Evolutionary conservation across 1,139 yeast genomes (phyloP).

Genomic region (Magnusiomyces fungicola): DNA sequence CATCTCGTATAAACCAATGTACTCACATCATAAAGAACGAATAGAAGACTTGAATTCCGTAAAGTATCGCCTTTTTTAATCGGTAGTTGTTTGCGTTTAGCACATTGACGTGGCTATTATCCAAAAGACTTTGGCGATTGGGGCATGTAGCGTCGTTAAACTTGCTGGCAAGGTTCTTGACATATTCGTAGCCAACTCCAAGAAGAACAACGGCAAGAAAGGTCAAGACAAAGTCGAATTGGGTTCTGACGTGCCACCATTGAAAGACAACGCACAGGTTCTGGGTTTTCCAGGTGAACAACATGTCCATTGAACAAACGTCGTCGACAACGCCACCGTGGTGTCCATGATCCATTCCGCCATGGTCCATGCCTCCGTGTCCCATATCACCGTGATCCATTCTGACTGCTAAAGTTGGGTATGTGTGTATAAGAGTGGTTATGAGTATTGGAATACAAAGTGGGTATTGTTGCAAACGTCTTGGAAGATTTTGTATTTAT

Average conservation of each 20-base stretch:
- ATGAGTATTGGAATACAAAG: too few species aligned
- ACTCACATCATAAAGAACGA: slow-evolving; percentile 62
- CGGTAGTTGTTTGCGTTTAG: neutral
- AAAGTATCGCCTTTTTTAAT: slow-evolving; percentile 35
- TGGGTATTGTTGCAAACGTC: too few species aligned
- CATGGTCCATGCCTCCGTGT: slow-evolving; percentile 7
- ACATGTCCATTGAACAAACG: slow-evolving; percentile 66
- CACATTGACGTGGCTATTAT: neutral
- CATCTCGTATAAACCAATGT: too few species aligned
- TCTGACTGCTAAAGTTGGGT: too few species aligned
- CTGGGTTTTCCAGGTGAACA: slow-evolving; percentile 75
- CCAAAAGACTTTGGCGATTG: neutral
- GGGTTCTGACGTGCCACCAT: slow-evolving; percentile 70
- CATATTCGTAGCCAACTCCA: slow-evolving; percentile 55
- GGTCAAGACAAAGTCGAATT: slow-evolving; percentile 46
- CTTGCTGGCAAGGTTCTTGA: slow-evolving; percentile 36
- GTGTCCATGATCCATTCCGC: slow-evolving; percentile 17
- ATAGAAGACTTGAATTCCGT: slow-evolving; percentile 69
- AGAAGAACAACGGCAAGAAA: slow-evolving; percentile 44
- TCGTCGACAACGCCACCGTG: slow-evolving; percentile 22
- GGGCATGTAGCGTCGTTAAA: slow-evolving; percentile 10
- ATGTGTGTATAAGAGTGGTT: too few species aligned
- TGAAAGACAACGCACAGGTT: slow-evolving; percentile 63
- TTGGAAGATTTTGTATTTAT: too few species aligned
- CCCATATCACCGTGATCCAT: too few species aligned